phyloP scores from a whole-genome alignment of 179 eudicot genomes.

The Drosera spatulata region DNA sequence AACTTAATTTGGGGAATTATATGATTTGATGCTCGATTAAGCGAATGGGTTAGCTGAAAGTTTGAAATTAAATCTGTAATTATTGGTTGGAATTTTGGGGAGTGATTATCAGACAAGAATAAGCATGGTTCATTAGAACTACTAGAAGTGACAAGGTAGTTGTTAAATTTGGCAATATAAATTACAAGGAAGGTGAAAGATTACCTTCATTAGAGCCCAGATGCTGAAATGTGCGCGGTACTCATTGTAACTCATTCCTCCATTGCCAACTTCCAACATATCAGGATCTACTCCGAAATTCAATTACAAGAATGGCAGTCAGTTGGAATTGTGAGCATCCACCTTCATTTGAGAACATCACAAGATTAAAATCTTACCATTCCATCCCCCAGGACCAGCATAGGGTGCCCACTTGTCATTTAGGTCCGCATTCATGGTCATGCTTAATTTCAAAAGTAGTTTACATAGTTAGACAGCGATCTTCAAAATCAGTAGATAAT shows the following conservation, averaged over 20 bases:
- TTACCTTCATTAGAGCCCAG: constrained; percentile 98
- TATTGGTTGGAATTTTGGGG: too few species aligned
- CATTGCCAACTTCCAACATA: constrained; percentile 99
- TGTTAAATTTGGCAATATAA: neutral
- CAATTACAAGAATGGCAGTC: constrained; percentile 2
- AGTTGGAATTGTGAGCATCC: constrained; percentile 7
- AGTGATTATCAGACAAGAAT: too few species aligned
- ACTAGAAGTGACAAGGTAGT: too few species aligned
- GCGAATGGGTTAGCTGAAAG: too few species aligned
- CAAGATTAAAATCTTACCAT: constrained; percentile 43
- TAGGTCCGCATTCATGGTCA: constrained; percentile 86
- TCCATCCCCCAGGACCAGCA: constrained; percentile 99
- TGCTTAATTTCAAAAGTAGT: constrained; percentile 32
- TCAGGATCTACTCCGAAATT: constrained; percentile 66
- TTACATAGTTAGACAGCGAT: constrained; percentile 3
- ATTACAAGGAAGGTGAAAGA: neutral
- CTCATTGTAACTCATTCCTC: constrained; percentile 86
- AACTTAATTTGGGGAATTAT: too few species aligned
- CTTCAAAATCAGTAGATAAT: neutral
- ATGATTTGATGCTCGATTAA: too few species aligned
- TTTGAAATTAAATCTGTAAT: too few species aligned
- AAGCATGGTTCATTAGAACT: too few species aligned
- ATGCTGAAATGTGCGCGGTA: constrained; percentile 95
- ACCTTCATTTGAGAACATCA: constrained; percentile 1
- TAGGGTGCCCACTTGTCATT: constrained; percentile 96